These are phyloP conservation scores for Leptomonas pyrrhocoris DNA, from an alignment of 208 protist species.

Conservation along the genomic window DNA sequence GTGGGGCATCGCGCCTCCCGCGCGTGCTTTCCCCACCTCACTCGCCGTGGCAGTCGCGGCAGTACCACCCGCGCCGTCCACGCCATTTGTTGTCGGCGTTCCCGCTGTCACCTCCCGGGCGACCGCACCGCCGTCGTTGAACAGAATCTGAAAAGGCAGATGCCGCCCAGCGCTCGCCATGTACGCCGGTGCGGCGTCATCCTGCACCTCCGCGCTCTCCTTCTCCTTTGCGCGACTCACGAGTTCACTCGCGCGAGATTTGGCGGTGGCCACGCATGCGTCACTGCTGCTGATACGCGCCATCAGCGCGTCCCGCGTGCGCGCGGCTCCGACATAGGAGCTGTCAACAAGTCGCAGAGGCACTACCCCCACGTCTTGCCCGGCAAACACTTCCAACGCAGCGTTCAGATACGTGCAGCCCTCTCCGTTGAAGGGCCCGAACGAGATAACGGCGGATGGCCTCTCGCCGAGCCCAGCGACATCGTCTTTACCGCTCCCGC, in stretches of 20 bases:
- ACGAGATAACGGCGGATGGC: constrained; percentile 31
- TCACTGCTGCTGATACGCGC: constrained; percentile 47
- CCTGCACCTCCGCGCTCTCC: neutral
- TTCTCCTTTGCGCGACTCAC: constrained; percentile 5
- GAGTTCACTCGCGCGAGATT: constrained; percentile 14
- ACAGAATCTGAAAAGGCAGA: constrained; percentile 7
- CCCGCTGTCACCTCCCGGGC: neutral
- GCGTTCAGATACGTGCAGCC: constrained; percentile 72
- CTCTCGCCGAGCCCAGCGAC: neutral
- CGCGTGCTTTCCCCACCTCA: neutral
- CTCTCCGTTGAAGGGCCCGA: constrained; percentile 46
- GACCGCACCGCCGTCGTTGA: constrained; percentile 16
- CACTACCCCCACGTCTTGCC: constrained; percentile 42
- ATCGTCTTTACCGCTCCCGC: neutral
- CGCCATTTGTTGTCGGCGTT: neutral
- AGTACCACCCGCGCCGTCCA: neutral
- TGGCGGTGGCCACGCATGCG: neutral
- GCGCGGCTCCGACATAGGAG: constrained; percentile 53
- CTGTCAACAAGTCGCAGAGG: constrained; percentile 63
- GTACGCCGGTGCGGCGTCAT: neutral
- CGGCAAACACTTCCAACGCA: constrained; percentile 46
- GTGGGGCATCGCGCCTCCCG: neutral
- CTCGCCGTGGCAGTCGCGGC: neutral
- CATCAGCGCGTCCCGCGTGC: constrained; percentile 51
- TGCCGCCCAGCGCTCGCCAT: constrained; percentile 5